phyloP scores from a whole-genome alignment of 306 rosid species.

The Trifolium fragiferum region DNA sequence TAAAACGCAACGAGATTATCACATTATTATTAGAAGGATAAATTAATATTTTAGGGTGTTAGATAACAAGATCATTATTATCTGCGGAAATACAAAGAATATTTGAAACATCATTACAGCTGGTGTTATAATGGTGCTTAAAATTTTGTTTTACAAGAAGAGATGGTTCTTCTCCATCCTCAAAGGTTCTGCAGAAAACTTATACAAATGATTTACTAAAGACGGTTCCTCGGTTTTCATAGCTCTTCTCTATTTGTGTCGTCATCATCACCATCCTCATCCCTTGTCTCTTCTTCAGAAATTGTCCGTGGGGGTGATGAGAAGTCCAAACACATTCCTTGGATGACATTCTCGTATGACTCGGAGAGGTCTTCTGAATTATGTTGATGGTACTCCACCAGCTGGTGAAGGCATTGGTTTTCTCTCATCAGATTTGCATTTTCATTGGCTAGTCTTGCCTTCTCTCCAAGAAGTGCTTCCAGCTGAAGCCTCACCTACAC shows the following conservation, averaged over 20 bases:
- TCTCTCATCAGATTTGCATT: slow-evolving; percentile 85
- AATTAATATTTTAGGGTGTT: too few relatives aligned
- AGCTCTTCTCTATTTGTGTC: slow-evolving; percentile 36
- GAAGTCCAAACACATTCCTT: slow-evolving; percentile 84
- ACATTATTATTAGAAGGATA: not conserved
- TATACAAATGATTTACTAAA: slow-evolving; percentile 29
- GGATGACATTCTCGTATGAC: slow-evolving; percentile 72
- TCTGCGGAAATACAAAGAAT: slow-evolving; percentile 3
- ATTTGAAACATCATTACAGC: slow-evolving; percentile 36
- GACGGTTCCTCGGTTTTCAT: slow-evolving; percentile 44
- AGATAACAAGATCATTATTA: not conserved
- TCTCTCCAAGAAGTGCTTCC: slow-evolving; percentile 90
- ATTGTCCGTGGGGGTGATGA: slow-evolving; percentile 69
- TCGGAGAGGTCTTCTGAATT: slow-evolving; percentile 75
- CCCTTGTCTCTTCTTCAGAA: slow-evolving; percentile 46
- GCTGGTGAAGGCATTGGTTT: slow-evolving; percentile 92
- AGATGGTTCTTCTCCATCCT: slow-evolving; percentile 29
- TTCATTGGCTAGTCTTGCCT: slow-evolving; percentile 87
- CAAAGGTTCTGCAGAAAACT: slow-evolving; percentile 49
- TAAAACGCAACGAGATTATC: not conserved
- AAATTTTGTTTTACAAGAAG: not conserved
- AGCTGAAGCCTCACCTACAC: slow-evolving; percentile 93
- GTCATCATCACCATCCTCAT: slow-evolving; percentile 21
- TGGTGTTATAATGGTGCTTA: slow-evolving; percentile 21
- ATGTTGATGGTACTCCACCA: slow-evolving; percentile 91